phyloP scores from a whole-genome alignment of 257 asterid genomes.

The Penstemon newberryi region DNA sequence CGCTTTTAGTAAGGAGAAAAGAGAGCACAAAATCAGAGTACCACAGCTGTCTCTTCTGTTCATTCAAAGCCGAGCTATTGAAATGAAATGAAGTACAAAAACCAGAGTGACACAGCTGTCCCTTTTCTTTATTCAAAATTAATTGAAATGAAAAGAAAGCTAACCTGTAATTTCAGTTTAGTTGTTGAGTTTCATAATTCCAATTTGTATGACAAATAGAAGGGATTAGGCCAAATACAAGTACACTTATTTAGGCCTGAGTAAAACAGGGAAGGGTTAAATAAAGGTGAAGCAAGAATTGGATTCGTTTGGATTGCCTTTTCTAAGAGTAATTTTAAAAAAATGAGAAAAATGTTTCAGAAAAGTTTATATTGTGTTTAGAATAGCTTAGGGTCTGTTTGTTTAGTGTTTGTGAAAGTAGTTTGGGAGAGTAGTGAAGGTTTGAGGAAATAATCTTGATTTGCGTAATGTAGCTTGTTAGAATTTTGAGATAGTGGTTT shows the following conservation, averaged over 20 bases:
- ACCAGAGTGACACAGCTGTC: slow-evolving; percentile 40
- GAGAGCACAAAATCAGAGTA: slow-evolving; percentile 29
- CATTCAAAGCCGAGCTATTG: slow-evolving; percentile 28
- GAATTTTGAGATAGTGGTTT: too few relatives aligned
- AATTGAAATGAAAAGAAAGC: slow-evolving; percentile 20
- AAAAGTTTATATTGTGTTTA: not conserved
- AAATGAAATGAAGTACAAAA: slow-evolving; percentile 21
- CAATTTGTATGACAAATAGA: slow-evolving; percentile 8
- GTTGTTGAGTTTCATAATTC: slow-evolving; percentile 30
- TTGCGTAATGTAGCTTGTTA: too few relatives aligned
- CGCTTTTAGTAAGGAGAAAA: slow-evolving; percentile 24
- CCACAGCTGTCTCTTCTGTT: slow-evolving; percentile 38
- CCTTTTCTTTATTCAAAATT: slow-evolving; percentile 26
- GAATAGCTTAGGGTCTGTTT: too few relatives aligned
- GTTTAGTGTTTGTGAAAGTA: too few relatives aligned
- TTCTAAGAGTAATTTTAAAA: not conserved
- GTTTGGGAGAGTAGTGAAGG: too few relatives aligned
- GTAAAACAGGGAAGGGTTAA: not conserved
- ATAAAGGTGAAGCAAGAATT: not conserved
- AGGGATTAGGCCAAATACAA: slow-evolving; percentile 27
- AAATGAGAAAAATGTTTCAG: not conserved
- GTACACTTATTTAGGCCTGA: not conserved
- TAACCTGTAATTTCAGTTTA: slow-evolving; percentile 39
- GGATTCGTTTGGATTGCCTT: not conserved
- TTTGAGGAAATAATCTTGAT: too few relatives aligned